Evolutionary conservation across 2,329 filamentous ascomycete species (phyloP).

Genomic region (Aspergillus latus): DNA sequence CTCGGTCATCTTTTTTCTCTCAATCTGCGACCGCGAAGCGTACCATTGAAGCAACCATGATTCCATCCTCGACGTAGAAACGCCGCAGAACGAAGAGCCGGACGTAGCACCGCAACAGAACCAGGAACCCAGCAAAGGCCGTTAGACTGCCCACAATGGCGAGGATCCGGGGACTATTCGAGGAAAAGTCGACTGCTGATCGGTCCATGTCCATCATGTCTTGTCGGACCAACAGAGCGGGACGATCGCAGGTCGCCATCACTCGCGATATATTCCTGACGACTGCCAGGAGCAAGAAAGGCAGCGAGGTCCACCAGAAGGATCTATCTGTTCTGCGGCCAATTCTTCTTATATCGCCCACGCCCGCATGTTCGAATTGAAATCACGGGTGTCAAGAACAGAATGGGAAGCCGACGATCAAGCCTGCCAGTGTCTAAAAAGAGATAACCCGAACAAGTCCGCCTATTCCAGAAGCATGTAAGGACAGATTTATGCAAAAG

Average conservation of each 20-base stretch:
- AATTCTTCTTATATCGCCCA: neutral
- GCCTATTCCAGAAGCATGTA: neutral
- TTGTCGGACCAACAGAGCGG: neutral
- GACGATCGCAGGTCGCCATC: neutral
- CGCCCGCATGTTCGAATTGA: neutral
- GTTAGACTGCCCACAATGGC: slow-evolving; percentile 43
- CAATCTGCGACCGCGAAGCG: no score
- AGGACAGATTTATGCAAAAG: neutral
- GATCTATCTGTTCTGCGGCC: no score
- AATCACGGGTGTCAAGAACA: neutral
- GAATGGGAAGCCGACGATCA: neutral
- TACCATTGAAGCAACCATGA: slow-evolving; percentile 42
- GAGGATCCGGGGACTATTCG: slow-evolving; percentile 33
- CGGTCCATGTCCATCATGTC: neutral
- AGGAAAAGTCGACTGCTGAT: neutral
- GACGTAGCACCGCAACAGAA: slow-evolving; percentile 49
- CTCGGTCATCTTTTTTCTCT: no score
- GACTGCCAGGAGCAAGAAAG: neutral
- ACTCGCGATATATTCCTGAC: neutral
- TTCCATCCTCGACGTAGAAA: slow-evolving; percentile 51
- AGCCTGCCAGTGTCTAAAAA: neutral
- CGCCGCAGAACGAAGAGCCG: slow-evolving; percentile 49
- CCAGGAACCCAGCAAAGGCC: slow-evolving; percentile 38
- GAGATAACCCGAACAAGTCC: neutral
- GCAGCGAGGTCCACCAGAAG: neutral